Base-by-base conservation (phyloP, 768 basidiomycete genomes). In the Gyrodon lividus region DNA sequence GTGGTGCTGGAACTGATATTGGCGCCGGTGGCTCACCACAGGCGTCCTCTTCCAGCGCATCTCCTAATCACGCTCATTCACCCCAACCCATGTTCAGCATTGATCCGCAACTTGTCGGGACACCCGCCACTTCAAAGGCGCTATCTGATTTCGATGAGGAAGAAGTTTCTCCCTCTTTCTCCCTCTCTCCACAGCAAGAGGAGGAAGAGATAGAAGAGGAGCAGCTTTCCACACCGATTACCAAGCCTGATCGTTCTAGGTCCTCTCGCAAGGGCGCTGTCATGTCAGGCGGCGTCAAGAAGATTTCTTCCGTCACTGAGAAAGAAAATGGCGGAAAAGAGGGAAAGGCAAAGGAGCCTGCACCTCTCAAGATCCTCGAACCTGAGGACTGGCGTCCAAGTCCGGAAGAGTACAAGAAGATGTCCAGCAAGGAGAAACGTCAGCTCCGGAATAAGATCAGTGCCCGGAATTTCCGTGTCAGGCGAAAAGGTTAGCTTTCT, bases 371-470 rank as follows among this genome's bases (percentile, higher is more conserved):
- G 59, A 60, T 59, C 19, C 64, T 49, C 41, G 70, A 63, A 56
- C 70, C 84, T 14, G 87, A 86, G 28, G 88, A 92, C 59, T 92
- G 90, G 88, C 80, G 90, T 43, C 92, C 91, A 7, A 80, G 83
- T 4, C 87, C 93, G 0, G 96, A 97, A 58, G 93, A 94, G 55
- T 97, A 98, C 74, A 86, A 90, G 65, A 98, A 92, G 70, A 89
- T 99, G 82, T 83, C 84, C 5, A 87, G 85, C 62, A 98, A 96
- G 73, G 95, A 98, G 75, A 98, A 98, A 71, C 75, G 97, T 8
- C 96, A 98, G 69, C 74, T 98, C 38, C 70, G 96, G 45, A 99
- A 99, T 75, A 99, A 99, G 84, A 93, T 98, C 60, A 88, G 86
- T 58, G 96, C 96, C 0, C 75, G 95, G 48, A 97, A 96, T 67